Evolutionary conservation across 805 yeast species (phyloP).

Genomic region (Ogataea philodendri): DNA sequence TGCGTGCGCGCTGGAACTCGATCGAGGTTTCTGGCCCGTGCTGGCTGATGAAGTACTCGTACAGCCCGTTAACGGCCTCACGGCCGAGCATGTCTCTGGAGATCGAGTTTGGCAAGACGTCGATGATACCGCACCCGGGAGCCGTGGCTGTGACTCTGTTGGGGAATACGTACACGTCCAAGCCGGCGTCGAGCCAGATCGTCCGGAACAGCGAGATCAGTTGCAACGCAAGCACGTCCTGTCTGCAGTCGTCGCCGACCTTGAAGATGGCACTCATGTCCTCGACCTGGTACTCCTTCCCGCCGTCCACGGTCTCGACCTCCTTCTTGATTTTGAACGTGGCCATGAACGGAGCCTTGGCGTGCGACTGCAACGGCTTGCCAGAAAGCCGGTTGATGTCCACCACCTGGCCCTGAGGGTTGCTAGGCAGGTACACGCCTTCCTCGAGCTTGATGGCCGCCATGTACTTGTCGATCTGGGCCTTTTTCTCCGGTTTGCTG

Average conservation of each 20-base stretch:
- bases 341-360: constrained; percentile 98
- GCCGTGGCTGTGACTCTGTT: constrained; percentile 97
- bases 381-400: constrained; percentile 93
- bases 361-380: constrained; percentile 93
- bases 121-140: constrained; percentile 99
- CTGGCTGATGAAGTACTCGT: constrained; percentile 86
- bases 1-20: constrained; percentile 87
- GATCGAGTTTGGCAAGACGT: constrained; percentile 90
- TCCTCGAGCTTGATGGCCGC: constrained; percentile 64
- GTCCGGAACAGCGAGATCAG: constrained; percentile 87
- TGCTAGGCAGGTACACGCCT: constrained; percentile 91
- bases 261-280: constrained; percentile 92
- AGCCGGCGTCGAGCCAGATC: constrained; percentile 83
- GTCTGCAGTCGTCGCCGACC: constrained; percentile 99
- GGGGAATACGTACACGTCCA: constrained; percentile 90
- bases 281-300: constrained; percentile 26
- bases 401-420: constrained; percentile 92
- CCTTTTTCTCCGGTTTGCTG: constrained; percentile 93
- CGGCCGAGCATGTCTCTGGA: constrained; percentile 98
- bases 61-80: constrained; percentile 96
- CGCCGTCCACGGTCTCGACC: constrained; percentile 42
- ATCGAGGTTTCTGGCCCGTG: constrained; percentile 93
- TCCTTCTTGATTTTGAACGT: constrained; percentile 78
- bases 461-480: constrained; percentile 96
- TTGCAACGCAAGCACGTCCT: constrained; percentile 92